Base-by-base conservation (phyloP, 2,329 filamentous ascomycete species). In the Furcasterigmium furcatum region DNA sequence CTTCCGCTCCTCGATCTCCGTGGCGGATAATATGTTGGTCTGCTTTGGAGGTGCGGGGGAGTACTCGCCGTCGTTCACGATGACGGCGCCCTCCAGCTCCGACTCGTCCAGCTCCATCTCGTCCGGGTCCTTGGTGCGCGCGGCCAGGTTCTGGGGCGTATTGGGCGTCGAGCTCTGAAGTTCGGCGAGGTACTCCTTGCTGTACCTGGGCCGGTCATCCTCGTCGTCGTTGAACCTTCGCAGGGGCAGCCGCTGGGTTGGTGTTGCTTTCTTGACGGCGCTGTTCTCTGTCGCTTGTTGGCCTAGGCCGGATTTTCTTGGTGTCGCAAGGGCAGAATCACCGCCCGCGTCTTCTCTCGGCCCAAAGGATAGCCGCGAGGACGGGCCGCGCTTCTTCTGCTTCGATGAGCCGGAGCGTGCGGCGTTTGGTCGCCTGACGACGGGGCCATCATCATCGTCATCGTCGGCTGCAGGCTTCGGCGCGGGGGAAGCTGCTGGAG, bases 151-250 rank as follows among this genome's bases (percentile, higher is more conserved):
- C 27, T 18, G 25, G 0, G 91, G 91, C 0, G 88, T 91, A 20
- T 84, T 88, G 0, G 90, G 91, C 0, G 91, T 96, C 12, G 88
- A 91, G 48, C 84, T 87, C 51, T 90, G 88, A 13, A 99, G 75
- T 62, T 96, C 89, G 27, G 88, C 84, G 18, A 99, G 74, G 53
- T 92, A 89, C 55, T 95, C 89, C 58, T 87, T 88, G 70, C 80
- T 95, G 63, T 99, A 97, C 47, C 72, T 86, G 1, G 90, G 91
- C 30, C 86, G 74, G 43, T 85, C 84, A 14, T 86, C 82, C 13
- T 88, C 83, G 10, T 66, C 68, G 19, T 49, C 48, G 13, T 82
- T 77, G 6, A 73, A 70, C 1, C 79, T 73, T 8, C 82, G 74
- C 45, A 81, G 63, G 0, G 81, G 81, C 0, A 88, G 64, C 50